Evolutionary conservation across 805 yeast genomes (phyloP), one percentile per base, ranked within the genome.

Genomic region (Maudiozyma bulderi): DNA sequence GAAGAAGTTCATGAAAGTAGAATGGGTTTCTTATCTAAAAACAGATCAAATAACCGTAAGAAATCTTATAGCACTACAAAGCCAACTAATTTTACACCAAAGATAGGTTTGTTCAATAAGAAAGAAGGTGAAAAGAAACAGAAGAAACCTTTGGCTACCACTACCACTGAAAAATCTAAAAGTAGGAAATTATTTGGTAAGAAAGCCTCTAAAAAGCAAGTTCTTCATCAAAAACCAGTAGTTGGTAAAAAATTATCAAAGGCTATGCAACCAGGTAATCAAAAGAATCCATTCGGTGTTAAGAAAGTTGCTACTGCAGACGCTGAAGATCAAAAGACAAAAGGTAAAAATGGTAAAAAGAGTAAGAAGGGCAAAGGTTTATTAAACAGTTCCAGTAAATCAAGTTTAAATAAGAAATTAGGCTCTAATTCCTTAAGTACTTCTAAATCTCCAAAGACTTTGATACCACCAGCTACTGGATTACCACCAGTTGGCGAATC

Each of bases 41-140:
- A 39, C 13, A 39, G 30, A 39, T 26, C 30, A 3, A 14, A 28
- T 14, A 28, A 28, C 11, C 43, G 30, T 40, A 30, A 31, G 37
- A 42, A 42, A 32, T 28, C 43, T 5, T 40, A 13, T 28, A 45
- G 48, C 28, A 45, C 48, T 6, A 45, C 48, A 5, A 43, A 42
- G 11, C 45, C 49, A n/a, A 38, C 49, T 3, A 45, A 46, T 5
- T 42, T 32, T 6, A 46, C 28, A 6, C 32, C 28, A 6, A 26
- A 26, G 7, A 20, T 20, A 13, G 42, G 42, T 39, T 5, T 39
- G 20, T 39, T 39, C 20, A 28, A 28, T 28, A 39, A 39, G 20
- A 39, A 39, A 5, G 38, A 35, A 9, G 15, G 14, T n/a, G n/a
- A n/a, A n/a, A 35, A 35, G 38, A 35, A 35, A n/a, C 4, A 8